These are phyloP conservation scores for Vanilla planifolia DNA, from an alignment of 106 monocot genomes.

Conservation along the genomic window DNA sequence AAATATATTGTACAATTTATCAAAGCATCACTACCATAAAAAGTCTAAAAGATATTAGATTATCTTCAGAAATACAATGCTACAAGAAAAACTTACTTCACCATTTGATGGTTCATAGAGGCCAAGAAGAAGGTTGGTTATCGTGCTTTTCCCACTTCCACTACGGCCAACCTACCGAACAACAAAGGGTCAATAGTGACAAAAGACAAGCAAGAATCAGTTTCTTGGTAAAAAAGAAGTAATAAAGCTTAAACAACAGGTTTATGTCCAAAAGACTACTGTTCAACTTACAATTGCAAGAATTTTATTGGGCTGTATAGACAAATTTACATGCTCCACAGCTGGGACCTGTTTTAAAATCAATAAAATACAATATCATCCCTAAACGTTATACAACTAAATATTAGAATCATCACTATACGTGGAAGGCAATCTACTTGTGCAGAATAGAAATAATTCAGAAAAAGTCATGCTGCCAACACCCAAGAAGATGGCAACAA, in stretches of 20 bases:
- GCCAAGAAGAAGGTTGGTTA: slow-evolving; percentile 81
- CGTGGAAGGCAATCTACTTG: not conserved
- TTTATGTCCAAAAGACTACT: not conserved
- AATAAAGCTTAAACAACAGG: not conserved
- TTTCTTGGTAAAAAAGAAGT: not conserved
- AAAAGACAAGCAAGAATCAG: not conserved
- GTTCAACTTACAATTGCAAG: slow-evolving; percentile 77
- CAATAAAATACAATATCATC: not conserved
- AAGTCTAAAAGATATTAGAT: not conserved
- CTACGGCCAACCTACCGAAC: slow-evolving; percentile 89
- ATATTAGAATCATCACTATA: not conserved
- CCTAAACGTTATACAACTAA: not conserved
- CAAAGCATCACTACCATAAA: too few relatives aligned
- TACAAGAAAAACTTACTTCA: slow-evolving; percentile 39
- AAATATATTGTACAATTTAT: too few relatives aligned
- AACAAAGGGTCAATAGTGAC: slow-evolving; percentile 7
- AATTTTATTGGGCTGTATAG: slow-evolving; percentile 66
- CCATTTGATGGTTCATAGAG: slow-evolving; percentile 87
- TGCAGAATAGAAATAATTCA: not conserved
- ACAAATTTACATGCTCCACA: slow-evolving; percentile 47
- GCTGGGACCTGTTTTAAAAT: slow-evolving; percentile 40
- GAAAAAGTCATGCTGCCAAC: not conserved
- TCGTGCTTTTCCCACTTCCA: slow-evolving; percentile 97
- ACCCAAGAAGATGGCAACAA: not conserved
- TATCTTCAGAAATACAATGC: not conserved